A percentile compares a stretch with the other conserved stretches of the same genome.
These are phyloP conservation scores for Aspergillus tubingensis DNA, from an alignment of 2,329 filamentous ascomycete genomes.

Conservation along the genomic window DNA sequence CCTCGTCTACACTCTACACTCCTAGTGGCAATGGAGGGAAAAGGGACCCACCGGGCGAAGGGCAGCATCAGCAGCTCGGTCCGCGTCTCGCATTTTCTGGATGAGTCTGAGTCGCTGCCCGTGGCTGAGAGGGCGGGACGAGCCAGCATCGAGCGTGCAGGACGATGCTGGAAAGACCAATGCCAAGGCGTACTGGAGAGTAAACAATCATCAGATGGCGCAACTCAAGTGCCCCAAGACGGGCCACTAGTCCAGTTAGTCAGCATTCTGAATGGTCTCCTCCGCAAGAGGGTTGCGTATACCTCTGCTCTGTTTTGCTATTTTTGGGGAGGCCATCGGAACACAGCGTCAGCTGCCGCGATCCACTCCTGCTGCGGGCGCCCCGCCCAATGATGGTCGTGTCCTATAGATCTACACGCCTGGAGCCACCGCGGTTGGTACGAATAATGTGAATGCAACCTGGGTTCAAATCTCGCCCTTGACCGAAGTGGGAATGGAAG, in stretches of 20 bases:
- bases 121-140: constrained; percentile 5
- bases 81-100: constrained; percentile 4
- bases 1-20: constrained; percentile 7
- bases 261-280: neutral
- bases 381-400: constrained; percentile 6
- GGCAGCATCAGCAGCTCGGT: constrained; percentile 3
- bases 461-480: neutral
- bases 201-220: neutral
- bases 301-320: constrained; percentile 11
- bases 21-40: constrained; percentile 8
- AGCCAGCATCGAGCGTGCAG: neutral
- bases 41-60: constrained; percentile 10
- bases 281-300: constrained; percentile 18
- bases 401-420: constrained; percentile 4
- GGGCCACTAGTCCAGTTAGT: neutral
- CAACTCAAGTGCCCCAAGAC: constrained; percentile 1
- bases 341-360: neutral
- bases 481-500: neutral
- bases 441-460: constrained; percentile 1
- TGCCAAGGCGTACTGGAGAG: neutral
- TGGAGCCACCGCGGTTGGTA: neutral
- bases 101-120: neutral
- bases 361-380: neutral
- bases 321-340: constrained; percentile 16
- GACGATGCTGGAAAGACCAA: neutral